These are phyloP conservation scores for Middelhovenomyces tepae DNA, from an alignment of 805 yeast genomes.

Conservation along the genomic window DNA sequence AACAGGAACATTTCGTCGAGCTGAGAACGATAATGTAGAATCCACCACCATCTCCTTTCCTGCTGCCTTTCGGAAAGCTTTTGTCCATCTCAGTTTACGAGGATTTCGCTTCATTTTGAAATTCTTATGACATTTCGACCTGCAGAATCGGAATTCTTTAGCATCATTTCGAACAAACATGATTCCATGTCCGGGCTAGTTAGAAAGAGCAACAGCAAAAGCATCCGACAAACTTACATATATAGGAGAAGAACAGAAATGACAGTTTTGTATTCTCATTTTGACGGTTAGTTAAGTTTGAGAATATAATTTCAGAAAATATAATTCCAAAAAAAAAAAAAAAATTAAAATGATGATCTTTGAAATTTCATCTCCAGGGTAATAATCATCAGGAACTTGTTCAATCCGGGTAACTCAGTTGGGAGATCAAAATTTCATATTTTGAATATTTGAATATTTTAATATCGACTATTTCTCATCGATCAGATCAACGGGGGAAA, in stretches of 20 bases:
- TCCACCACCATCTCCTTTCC: conserved; percentile 98
- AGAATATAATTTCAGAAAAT: not conserved
- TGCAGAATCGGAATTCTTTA: conserved; percentile 93
- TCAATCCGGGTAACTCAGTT: too few species aligned
- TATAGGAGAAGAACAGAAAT: conserved; percentile 95
- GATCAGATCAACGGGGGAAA: too few species aligned
- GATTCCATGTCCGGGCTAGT: conserved; percentile 76
- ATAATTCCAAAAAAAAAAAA: conserved; percentile 1
- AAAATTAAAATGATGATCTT: not conserved
- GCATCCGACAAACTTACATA: conserved; percentile 36
- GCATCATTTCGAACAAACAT: conserved; percentile 98
- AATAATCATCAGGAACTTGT: too few species aligned
- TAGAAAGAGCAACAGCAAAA: too few species aligned
- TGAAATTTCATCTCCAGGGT: too few species aligned
- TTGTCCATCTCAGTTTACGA: conserved; percentile 96
- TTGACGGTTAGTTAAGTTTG: not conserved
- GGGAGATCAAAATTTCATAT: too few species aligned
- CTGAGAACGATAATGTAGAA: conserved; percentile 90
- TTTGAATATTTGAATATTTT: too few species aligned
- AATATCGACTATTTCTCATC: too few species aligned
- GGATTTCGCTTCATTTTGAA: conserved; percentile 98
- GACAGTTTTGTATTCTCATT: conserved; percentile 55
- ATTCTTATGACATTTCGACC: conserved; percentile 95
- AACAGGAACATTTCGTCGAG: conserved; percentile 96
- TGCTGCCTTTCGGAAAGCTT: conserved; percentile 97